Evolutionary conservation across 257 asterid species (phyloP).

Genomic region (Nicotiana tomentosiformis): DNA sequence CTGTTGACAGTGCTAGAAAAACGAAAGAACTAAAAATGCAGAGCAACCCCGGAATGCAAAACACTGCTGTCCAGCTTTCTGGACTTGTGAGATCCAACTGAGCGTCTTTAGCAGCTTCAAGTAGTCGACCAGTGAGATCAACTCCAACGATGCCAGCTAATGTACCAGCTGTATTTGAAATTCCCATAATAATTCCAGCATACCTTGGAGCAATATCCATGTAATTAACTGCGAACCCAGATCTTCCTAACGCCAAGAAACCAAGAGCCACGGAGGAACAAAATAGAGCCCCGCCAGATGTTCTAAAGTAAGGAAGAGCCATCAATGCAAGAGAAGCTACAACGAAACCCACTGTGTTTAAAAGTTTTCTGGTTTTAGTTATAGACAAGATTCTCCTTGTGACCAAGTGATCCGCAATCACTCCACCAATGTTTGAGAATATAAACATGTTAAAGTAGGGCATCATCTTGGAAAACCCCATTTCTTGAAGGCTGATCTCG

Average conservation of each 20-base stretch:
- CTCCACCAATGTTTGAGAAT: slow-evolving; percentile 88
- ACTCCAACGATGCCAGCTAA: slow-evolving; percentile 91
- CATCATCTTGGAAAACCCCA: slow-evolving; percentile 96
- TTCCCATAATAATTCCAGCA: slow-evolving; percentile 95
- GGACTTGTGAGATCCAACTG: slow-evolving; percentile 61
- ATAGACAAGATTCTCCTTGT: slow-evolving; percentile 53
- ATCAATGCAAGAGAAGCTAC: slow-evolving; percentile 72
- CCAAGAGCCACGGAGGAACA: slow-evolving; percentile 89
- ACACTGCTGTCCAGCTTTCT: slow-evolving; percentile 84
- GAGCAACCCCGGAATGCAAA: slow-evolving; percentile 68
- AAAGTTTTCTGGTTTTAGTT: slow-evolving; percentile 65
- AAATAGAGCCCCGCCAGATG: slow-evolving; percentile 61
- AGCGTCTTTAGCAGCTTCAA: slow-evolving; percentile 73
- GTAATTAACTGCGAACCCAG: slow-evolving; percentile 92
- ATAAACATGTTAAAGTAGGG: slow-evolving; percentile 85
- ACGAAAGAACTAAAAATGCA: slow-evolving; percentile 68
- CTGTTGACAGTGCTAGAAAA: slow-evolving; percentile 65
- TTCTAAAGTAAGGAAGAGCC: slow-evolving; percentile 68
- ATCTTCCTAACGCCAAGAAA: slow-evolving; percentile 90
- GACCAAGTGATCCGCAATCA: slow-evolving; percentile 71
- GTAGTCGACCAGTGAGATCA: slow-evolving; percentile 81
- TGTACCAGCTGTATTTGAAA: slow-evolving; percentile 95
- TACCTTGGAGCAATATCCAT: slow-evolving; percentile 95
- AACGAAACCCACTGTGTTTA: slow-evolving; percentile 68
- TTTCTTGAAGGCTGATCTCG: slow-evolving; percentile 74